Conservation (phyloP, 2,329 filamentous ascomycete genomes). For the Epichloe bromicola region DNA sequence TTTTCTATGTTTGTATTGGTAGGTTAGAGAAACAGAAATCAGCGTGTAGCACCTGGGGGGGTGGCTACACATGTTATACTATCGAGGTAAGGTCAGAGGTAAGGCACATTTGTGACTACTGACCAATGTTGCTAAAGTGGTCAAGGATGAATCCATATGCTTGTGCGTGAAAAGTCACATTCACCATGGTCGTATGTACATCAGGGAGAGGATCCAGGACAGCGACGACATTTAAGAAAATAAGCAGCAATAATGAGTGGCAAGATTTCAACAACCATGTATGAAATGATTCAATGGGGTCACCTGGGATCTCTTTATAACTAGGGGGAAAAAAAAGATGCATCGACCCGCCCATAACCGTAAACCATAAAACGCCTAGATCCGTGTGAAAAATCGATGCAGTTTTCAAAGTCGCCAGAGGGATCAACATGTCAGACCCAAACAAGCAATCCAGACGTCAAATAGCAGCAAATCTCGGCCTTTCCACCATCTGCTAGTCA, state of each 20-base stretch:
- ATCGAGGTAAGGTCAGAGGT: constrained; percentile 43
- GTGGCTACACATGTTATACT: constrained; percentile 1
- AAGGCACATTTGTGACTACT: constrained; percentile 30
- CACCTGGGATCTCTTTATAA: constrained; percentile 12
- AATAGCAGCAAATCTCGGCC: neutral
- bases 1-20: constrained; percentile 7
- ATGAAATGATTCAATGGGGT: constrained; percentile 7
- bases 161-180: neutral
- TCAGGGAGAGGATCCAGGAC: neutral
- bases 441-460: constrained; percentile 6
- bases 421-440: neutral
- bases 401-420: neutral
- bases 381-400: constrained; percentile 15
- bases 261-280: neutral
- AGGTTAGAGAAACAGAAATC: constrained; percentile 4
- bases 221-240: neutral
- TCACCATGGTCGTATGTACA: neutral
- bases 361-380: constrained; percentile 23
- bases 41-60: constrained; percentile 2
- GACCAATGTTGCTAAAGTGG: constrained; percentile 11
- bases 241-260: neutral
- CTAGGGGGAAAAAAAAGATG: constrained; percentile 16
- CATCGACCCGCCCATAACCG: constrained; percentile 14
- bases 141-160: neutral
- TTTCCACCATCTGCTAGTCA: constrained; percentile 1